A percentile compares a stretch with the other conserved stretches of the same genome.
These are phyloP conservation scores for Discostella pseudostelligera DNA, from an alignment of 108 stramenopile species.

Conservation along the genomic window DNA sequence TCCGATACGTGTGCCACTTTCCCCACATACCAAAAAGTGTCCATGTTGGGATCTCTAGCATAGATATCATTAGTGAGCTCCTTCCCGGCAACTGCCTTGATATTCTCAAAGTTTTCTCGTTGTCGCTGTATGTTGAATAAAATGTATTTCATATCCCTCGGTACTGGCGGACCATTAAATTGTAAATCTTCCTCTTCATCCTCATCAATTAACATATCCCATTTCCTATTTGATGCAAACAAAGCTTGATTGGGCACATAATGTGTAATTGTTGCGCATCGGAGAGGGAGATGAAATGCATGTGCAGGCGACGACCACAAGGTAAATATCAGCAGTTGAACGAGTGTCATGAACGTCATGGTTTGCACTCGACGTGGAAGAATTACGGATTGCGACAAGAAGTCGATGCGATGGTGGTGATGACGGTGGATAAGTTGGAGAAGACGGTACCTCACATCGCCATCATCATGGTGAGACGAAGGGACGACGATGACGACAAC, in stretches of 20 bases:
- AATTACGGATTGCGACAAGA: too few relatives aligned
- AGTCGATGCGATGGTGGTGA: too few relatives aligned
- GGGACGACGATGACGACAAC: too few relatives aligned
- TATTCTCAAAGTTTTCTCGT: constrained; percentile 61
- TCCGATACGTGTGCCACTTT: constrained; percentile 78
- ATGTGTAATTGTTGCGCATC: neutral
- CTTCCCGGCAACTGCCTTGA: constrained; percentile 63
- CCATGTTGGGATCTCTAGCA: constrained; percentile 57
- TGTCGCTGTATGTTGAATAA: constrained; percentile 64
- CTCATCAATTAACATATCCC: constrained; percentile 62
- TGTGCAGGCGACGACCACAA: constrained; percentile 5
- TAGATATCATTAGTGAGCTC: constrained; percentile 79
- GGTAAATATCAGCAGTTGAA: constrained; percentile 5
- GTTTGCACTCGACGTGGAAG: too few relatives aligned
- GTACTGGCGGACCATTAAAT: constrained; percentile 44
- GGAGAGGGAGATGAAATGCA: constrained; percentile 10
- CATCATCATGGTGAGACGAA: too few relatives aligned
- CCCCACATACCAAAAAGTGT: constrained; percentile 80
- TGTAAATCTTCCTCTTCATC: constrained; percentile 54
- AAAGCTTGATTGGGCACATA: neutral
- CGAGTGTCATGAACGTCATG: neutral
- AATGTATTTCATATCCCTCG: constrained; percentile 77
- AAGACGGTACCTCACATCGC: too few relatives aligned
- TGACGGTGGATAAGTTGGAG: too few relatives aligned
- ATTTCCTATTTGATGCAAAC: constrained; percentile 44